Conservation (phyloP, 192 early-diverging fungal species). For the Coemansia sp. region DNA sequence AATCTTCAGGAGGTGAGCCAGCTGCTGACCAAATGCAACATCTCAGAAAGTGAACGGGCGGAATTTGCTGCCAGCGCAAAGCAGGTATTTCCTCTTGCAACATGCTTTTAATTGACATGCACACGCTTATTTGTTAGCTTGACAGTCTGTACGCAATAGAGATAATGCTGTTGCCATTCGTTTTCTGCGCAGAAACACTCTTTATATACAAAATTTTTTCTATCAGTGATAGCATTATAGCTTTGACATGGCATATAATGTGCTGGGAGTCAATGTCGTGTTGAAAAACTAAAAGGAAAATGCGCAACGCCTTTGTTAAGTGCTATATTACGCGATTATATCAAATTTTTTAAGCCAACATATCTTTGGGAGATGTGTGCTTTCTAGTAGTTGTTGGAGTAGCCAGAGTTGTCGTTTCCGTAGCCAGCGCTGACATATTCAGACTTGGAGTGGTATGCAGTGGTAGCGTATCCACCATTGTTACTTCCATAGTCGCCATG, state of each 20-base stretch:
- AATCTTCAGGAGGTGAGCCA: slow-evolving; percentile 24
- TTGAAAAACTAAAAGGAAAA: not conserved
- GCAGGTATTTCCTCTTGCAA: slow-evolving; percentile 37
- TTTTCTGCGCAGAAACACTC: not conserved
- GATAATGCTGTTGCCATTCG: not conserved
- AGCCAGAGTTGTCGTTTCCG: not conserved
- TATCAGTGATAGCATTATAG: not conserved
- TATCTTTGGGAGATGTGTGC: not conserved
- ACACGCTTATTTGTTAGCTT: not conserved
- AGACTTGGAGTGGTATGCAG: not conserved
- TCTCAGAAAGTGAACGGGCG: slow-evolving; percentile 13
- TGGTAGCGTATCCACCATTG: slow-evolving; percentile 8
- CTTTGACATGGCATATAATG: not conserved
- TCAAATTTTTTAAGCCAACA: not conserved
- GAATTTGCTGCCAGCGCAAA: slow-evolving; percentile 24
- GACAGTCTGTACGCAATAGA: not conserved
- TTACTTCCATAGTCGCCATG: too few species aligned
- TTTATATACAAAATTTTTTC: not conserved
- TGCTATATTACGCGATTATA: not conserved
- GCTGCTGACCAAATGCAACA: slow-evolving; percentile 21
- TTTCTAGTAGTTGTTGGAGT: slow-evolving; percentile 2
- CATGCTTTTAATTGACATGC: slow-evolving; percentile 29
- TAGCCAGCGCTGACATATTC: not conserved
- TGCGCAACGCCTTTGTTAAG: not conserved
- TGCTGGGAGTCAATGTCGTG: not conserved